Conservation (phyloP, 495 filamentous ascomycete genomes). For the Xylaria cubensis region DNA sequence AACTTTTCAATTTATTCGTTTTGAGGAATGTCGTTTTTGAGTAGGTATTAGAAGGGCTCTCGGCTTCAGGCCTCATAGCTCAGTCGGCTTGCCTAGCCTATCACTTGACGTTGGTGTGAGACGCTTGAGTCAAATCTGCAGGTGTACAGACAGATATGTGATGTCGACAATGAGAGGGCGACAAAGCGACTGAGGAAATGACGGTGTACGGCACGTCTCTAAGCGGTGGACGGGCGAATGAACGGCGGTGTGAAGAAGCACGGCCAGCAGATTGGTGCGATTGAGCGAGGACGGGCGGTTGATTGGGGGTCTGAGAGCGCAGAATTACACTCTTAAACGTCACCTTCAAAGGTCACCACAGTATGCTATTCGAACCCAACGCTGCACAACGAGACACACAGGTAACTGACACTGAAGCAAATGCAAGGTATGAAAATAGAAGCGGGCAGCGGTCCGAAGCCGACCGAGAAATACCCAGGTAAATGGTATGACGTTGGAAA, state of each 20-base stretch:
- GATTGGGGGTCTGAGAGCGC: neutral
- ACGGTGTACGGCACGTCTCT: conserved; percentile 18
- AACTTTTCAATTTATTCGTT: neutral
- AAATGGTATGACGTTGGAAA: conserved; percentile 21
- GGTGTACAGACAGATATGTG: conserved; percentile 16
- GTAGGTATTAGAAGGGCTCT: conserved; percentile 1
- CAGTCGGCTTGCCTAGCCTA: neutral
- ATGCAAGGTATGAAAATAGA: neutral
- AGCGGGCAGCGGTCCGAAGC: conserved; percentile 6
- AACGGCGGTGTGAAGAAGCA: conserved; percentile 1
- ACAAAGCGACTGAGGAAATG: conserved; percentile 8
- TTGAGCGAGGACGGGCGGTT: conserved; percentile 15
- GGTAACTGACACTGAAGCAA: neutral
- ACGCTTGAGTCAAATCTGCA: conserved; percentile 22
- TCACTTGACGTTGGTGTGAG: conserved; percentile 29
- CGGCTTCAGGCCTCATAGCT: conserved; percentile 5
- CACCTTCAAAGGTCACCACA: neutral
- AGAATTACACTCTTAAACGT: neutral
- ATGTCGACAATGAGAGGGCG: neutral
- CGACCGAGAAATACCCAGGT: conserved; percentile 4
- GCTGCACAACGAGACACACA: neutral
- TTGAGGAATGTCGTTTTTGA: neutral
- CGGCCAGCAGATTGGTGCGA: conserved; percentile 10
- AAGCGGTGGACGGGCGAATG: conserved; percentile 14
- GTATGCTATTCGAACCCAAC: neutral